These are phyloP conservation scores for Penicillium sp. DNA, from an alignment of 2,329 filamentous ascomycete species.

Conservation along the genomic window DNA sequence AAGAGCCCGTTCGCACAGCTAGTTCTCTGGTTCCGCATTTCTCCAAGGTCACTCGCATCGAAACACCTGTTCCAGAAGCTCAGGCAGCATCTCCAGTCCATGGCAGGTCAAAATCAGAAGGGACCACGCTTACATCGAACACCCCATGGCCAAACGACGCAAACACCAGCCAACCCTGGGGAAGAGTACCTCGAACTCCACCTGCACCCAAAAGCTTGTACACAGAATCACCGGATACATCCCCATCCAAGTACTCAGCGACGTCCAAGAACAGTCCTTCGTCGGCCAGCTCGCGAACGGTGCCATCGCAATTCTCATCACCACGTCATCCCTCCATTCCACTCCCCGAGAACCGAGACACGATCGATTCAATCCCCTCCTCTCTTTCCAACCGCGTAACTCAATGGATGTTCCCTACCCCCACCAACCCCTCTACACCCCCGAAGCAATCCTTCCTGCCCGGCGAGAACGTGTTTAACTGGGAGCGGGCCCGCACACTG, in stretches of 20 bases:
- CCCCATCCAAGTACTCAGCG: conserved; percentile 4
- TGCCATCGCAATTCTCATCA: conserved; percentile 25
- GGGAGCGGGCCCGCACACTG: conserved; percentile 34
- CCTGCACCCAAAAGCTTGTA: not conserved
- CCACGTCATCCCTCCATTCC: conserved; percentile 26
- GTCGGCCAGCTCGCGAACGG: conserved; percentile 20
- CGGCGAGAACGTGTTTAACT: conserved; percentile 20
- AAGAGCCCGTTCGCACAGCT: conserved; percentile 19
- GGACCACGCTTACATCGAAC: conserved; percentile 9
- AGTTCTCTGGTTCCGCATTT: conserved; percentile 36
- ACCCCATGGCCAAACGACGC: conserved; percentile 4
- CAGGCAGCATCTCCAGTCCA: conserved; percentile 10
- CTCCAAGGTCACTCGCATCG: conserved; percentile 22
- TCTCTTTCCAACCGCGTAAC: conserved; percentile 30
- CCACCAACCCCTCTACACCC: conserved; percentile 11
- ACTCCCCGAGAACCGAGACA: conserved; percentile 16
- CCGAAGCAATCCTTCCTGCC: conserved; percentile 17
- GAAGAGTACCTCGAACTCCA: conserved; percentile 12
- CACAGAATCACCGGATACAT: not conserved
- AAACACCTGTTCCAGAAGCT: not conserved
- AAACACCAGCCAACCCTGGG: not conserved
- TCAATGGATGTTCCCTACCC: conserved; percentile 33
- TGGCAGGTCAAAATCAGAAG: conserved; percentile 14
- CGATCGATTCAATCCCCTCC: conserved; percentile 15
- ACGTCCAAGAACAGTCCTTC: conserved; percentile 15